Base-by-base conservation (phyloP, 805 yeast genomes). In the Barnettozyma botsteinii region DNA sequence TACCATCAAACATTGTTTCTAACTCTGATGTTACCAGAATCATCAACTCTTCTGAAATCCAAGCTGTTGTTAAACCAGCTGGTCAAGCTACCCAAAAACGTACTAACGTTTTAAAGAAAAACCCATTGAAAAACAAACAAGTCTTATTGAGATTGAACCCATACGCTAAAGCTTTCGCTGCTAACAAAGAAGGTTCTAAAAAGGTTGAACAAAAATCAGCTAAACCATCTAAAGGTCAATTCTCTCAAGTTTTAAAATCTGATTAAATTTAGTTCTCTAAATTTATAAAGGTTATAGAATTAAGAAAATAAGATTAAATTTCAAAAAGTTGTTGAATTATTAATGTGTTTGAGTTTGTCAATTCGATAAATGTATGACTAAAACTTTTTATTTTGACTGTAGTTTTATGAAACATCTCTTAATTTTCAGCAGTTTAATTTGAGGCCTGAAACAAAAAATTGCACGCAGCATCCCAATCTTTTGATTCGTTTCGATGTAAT, bases 41-140 rank as follows among this genome's bases (percentile, higher is more conserved):
- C 70, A 93, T 93, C 81, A 86, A 88, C 94, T 89, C 98, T 70
- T 80, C 97, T 71, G 98, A 93, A 81, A 83, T 93, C 72, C 98
- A 93, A 79, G 77, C 96, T 60, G 97, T 81, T 67, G 85, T 89
- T 62, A 85, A 91, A 78, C 87, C 95, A 67, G 94, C 96, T 68
- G 95, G 95, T 64, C 93, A 84, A 72, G 73, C 93, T 62, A 74
- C 81, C 66, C 89, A 85, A 72, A 87, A 89, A 89, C 85, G 95
- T 72, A 69, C 87, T 56, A 87, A 85, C 80, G 95, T 86, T 69
- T 81, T 81, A 73, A 93, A 93, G 96, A 89, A 88, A 91, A 91
- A 86, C 89, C 95, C 96, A 73, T 83, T 88, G 70, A 91, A 87
- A 93, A 93, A 93, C 97, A 89, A 87, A 82, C 95, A 87, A 77